Evolutionary conservation across 306 rosid genomes (phyloP).

Genomic region (Sophora flavescens): DNA sequence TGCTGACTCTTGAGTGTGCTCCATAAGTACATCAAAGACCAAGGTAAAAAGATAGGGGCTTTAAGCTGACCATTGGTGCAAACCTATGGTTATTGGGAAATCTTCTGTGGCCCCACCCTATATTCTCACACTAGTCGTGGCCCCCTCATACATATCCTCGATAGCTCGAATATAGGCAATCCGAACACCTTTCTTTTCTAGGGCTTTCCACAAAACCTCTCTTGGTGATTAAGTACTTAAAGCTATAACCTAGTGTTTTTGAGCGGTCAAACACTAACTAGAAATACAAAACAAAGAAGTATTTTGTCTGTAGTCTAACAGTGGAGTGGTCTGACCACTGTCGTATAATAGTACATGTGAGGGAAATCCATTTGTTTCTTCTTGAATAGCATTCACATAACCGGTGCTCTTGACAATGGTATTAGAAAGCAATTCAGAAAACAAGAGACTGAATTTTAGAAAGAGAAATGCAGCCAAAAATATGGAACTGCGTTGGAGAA

Average conservation of each 20-base stretch:
- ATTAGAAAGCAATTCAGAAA: constrained; percentile 3
- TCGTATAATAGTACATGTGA: background rate
- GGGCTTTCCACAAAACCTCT: too few species aligned
- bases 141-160: too few species aligned
- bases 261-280: constrained; percentile 17
- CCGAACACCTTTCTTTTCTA: too few species aligned
- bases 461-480: constrained; percentile 7
- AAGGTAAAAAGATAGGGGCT: too few species aligned
- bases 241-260: background rate
- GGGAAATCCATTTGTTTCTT: background rate
- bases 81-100: too few species aligned
- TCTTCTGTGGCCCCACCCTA: too few species aligned
- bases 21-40: too few species aligned
- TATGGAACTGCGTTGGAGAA: background rate
- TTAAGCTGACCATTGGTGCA: too few species aligned
- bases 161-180: too few species aligned
- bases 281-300: background rate
- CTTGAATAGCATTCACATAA: constrained; percentile 2
- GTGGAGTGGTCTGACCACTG: background rate
- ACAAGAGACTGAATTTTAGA: background rate
- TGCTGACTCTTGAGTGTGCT: too few species aligned
- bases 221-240: background rate
- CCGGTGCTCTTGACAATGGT: background rate
- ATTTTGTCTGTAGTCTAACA: background rate
- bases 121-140: too few species aligned